These are phyloP conservation scores for Hemerocallis citrina DNA, from an alignment of 106 monocot genomes.

Conservation along the genomic window DNA sequence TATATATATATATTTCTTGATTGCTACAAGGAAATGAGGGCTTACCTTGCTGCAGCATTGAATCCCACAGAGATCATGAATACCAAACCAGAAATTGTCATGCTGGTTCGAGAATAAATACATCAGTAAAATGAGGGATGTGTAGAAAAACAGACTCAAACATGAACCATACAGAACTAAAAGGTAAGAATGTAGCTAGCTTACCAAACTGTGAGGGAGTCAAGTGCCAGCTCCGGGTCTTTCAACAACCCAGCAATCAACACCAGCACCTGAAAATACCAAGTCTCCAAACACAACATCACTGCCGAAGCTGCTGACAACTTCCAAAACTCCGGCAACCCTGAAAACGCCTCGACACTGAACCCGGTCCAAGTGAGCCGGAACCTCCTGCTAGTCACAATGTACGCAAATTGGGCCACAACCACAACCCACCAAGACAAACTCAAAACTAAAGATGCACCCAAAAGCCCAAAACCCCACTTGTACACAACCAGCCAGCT, in stretches of 20 bases:
- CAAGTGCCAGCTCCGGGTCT: constrained; percentile 41
- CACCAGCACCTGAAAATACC: constrained; percentile 59
- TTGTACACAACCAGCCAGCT: constrained; percentile 50
- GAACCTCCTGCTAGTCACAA: constrained; percentile 35
- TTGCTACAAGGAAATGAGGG: too few species aligned
- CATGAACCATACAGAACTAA: too few species aligned
- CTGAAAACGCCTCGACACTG: constrained; percentile 32
- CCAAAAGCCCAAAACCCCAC: constrained; percentile 45
- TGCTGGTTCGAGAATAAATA: too few species aligned
- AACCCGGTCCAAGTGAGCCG: constrained; percentile 49
- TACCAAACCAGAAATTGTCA: constrained; percentile 76
- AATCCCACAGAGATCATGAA: constrained; percentile 91
- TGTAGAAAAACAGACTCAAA: too few species aligned
- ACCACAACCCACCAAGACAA: constrained; percentile 56
- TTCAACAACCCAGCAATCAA: constrained; percentile 42
- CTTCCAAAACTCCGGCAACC: constrained; percentile 33
- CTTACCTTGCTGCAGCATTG: constrained; percentile 70
- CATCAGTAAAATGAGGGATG: too few species aligned
- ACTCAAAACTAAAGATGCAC: constrained; percentile 65
- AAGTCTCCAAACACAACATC: constrained; percentile 54
- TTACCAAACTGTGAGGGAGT: constrained; percentile 45
- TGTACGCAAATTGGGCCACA: constrained; percentile 38
- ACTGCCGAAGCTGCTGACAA: constrained; percentile 46
- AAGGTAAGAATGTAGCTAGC: too few species aligned
- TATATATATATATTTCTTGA: too few species aligned